Conservation (phyloP, 371 early-diverging fungal genomes). For the Rhizopus delemar region DNA sequence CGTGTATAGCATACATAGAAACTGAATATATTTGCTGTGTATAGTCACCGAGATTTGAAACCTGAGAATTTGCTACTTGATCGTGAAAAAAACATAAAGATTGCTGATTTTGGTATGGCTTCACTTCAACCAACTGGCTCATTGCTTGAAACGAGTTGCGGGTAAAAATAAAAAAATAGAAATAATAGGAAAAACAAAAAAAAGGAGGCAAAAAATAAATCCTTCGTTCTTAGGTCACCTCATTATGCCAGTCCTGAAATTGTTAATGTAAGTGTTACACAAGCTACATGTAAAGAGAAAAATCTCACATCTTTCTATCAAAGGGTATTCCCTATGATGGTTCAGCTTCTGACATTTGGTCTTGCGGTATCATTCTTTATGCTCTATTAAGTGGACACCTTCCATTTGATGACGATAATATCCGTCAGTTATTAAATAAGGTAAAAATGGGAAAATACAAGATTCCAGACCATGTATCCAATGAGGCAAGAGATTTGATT, state of each 20-base stretch:
- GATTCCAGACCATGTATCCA: conserved; percentile 64
- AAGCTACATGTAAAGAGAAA: conserved; percentile 11
- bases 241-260: conserved; percentile 94
- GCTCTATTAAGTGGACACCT: conserved; percentile 70
- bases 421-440: conserved; percentile 66
- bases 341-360: conserved; percentile 77
- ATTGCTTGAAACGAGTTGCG: conserved; percentile 78
- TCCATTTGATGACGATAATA: conserved; percentile 79
- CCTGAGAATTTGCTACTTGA: conserved; percentile 95
- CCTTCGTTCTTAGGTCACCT: conserved; percentile 60
- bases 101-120: conserved; percentile 87
- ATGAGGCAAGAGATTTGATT: conserved; percentile 58
- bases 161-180: conserved; percentile 28
- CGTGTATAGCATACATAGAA: neutral
- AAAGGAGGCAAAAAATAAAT: conserved; percentile 38
- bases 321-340: conserved; percentile 71
- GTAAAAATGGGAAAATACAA: conserved; percentile 50
- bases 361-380: conserved; percentile 73
- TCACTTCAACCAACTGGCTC: conserved; percentile 64
- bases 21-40: neutral
- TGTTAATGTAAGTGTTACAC: conserved; percentile 52
- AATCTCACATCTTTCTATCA: conserved; percentile 48
- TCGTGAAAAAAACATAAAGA: conserved; percentile 68
- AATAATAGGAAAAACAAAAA: conserved; percentile 69
- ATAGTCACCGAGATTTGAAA: conserved; percentile 94